phyloP scores from a whole-genome alignment of 192 early-diverging fungal genomes.

The Polychytrium aggregatum region DNA sequence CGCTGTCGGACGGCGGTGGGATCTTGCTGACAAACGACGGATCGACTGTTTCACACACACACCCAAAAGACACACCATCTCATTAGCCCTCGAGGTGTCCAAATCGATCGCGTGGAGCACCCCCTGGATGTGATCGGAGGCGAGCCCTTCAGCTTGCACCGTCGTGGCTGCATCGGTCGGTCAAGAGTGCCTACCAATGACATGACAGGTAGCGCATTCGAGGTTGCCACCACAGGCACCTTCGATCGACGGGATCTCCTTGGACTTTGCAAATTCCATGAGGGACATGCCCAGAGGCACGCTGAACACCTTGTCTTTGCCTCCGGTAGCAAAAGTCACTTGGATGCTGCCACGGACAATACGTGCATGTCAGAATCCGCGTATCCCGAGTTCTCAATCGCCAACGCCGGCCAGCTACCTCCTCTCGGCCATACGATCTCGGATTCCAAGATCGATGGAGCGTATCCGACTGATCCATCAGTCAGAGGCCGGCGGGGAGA shows the following conservation, averaged over 20 bases:
- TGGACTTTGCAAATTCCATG: slow-evolving; percentile 33
- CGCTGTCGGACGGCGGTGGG: slow-evolving; percentile 30
- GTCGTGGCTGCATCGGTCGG: background rate
- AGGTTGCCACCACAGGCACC: slow-evolving; percentile 44
- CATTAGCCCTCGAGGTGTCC: background rate
- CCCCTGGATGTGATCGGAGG: no score
- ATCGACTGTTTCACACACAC: slow-evolving; percentile 16
- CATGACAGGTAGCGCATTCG: slow-evolving; percentile 54
- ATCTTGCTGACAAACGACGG: slow-evolving; percentile 21
- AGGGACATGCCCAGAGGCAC: slow-evolving; percentile 25
- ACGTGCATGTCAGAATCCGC: no score
- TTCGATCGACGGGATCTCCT: slow-evolving; percentile 33
- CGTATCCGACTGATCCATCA: background rate
- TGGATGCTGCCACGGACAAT: background rate
- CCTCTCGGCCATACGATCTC: no score
- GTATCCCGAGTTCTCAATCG: no score
- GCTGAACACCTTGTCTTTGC: slow-evolving; percentile 2
- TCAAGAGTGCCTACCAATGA: slow-evolving; percentile 21
- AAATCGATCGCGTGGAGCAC: no score
- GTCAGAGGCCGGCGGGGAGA: no score
- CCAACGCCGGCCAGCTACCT: no score
- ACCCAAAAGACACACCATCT: background rate
- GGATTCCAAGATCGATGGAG: background rate
- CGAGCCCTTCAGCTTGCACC: no score
- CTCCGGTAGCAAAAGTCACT: slow-evolving; percentile 6